A percentile compares a stretch with the other conserved stretches of the same genome.
These are phyloP conservation scores for Petasospora fabianii DNA, from an alignment of 1,139 yeast genomes.

Conservation along the genomic window DNA sequence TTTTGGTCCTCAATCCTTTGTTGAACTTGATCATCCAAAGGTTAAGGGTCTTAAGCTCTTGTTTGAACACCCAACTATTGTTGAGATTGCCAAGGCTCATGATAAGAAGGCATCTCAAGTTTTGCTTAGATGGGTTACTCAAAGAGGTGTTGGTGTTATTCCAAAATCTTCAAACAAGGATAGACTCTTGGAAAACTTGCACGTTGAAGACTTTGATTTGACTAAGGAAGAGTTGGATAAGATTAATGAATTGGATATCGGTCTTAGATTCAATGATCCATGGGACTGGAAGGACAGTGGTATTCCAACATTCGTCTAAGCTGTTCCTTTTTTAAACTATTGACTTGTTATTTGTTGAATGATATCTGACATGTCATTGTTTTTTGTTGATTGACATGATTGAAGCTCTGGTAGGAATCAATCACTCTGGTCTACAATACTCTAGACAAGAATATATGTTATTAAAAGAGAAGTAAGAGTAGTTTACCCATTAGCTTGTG, in stretches of 20 bases:
- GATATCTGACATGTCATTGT: too few relatives aligned
- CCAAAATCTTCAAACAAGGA: constrained; percentile 47
- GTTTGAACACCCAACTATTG: constrained; percentile 31
- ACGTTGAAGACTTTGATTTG: constrained; percentile 41
- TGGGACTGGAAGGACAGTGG: constrained; percentile 27
- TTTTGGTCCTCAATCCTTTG: constrained; percentile 77
- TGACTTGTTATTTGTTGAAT: too few relatives aligned
- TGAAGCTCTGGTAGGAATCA: too few relatives aligned
- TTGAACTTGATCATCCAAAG: constrained; percentile 51
- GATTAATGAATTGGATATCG: constrained; percentile 56
- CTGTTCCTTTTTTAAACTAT: too few relatives aligned
- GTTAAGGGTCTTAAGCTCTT: constrained; percentile 54
- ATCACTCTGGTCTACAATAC: too few relatives aligned
- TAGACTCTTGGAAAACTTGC: constrained; percentile 43
- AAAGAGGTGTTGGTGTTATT: constrained; percentile 39
- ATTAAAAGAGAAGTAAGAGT: too few relatives aligned
- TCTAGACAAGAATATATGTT: too few relatives aligned
- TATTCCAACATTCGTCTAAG: constrained; percentile 33
- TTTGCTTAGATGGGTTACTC: constrained; percentile 39
- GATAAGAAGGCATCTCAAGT: constrained; percentile 36
- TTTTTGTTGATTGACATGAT: too few relatives aligned
- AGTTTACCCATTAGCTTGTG: too few relatives aligned
- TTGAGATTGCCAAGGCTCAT: constrained; percentile 32
- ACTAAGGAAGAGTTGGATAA: constrained; percentile 31
- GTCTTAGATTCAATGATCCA: constrained; percentile 84